A percentile compares a stretch with the other conserved stretches of the same genome.
Conservation (phyloP, 495 filamentous ascomycete genomes). For the Cudoniella acicularis region DNA sequence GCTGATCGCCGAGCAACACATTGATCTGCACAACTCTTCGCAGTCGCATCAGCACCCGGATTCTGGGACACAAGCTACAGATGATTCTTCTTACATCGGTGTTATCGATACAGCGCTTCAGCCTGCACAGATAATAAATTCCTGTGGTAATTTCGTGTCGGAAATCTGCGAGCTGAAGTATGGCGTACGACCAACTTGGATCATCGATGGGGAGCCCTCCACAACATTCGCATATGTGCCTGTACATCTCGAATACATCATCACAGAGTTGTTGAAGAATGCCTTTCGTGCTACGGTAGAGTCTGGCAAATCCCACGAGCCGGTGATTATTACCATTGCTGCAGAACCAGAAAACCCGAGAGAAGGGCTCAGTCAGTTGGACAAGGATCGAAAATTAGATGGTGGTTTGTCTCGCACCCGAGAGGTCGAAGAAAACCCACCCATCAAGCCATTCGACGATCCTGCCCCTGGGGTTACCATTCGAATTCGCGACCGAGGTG, state of each 20-base stretch:
- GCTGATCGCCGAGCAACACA: constrained; percentile 93
- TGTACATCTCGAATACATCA: constrained; percentile 93
- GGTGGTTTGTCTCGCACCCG: neutral
- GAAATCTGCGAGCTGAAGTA: constrained; percentile 97
- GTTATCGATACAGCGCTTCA: constrained; percentile 91
- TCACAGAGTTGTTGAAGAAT: constrained; percentile 95
- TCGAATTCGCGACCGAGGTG: constrained; percentile 90
- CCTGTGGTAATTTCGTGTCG: constrained; percentile 82
- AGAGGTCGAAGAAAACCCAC: constrained; percentile 28
- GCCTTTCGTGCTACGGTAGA: constrained; percentile 92
- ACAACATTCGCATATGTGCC: constrained; percentile 87
- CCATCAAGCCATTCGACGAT: constrained; percentile 54
- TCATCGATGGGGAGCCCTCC: constrained; percentile 77
- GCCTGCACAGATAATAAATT: constrained; percentile 72
- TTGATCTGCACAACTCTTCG: constrained; percentile 84
- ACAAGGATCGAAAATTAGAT: constrained; percentile 1
- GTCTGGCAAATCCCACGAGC: constrained; percentile 68
- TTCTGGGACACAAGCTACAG: constrained; percentile 37
- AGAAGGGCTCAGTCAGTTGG: neutral
- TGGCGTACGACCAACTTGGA: constrained; percentile 76
- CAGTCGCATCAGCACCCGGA: constrained; percentile 52
- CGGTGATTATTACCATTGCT: constrained; percentile 89
- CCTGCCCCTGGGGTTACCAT: constrained; percentile 86
- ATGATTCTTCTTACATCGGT: constrained; percentile 71
- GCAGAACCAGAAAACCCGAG: constrained; percentile 60